Base-by-base conservation (phyloP, 441 rosid species). In the Omphalea diandra region DNA sequence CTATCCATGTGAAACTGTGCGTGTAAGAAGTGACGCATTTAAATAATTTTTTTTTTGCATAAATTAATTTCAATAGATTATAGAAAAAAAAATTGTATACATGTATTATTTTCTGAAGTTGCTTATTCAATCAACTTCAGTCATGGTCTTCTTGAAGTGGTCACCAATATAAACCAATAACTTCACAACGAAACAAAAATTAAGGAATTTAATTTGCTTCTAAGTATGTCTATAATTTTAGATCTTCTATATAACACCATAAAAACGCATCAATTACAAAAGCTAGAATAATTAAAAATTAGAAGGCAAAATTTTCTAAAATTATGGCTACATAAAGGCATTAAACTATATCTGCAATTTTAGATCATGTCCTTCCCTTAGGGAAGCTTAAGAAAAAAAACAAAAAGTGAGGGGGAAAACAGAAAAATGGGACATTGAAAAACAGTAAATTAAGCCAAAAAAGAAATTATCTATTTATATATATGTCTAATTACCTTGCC, bases 401-500 rank as follows among this genome's bases (percentile, higher is more conserved):
- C 40, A 22, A 36, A 46, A 71, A 47, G 14, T 8, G n/a, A 59
- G 46, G 24, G 33, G 17, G 24, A 59, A 47, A 56, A 29, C n/a
- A n/a, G 20, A n/a, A 54, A 59, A 43, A 44, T 29, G 38, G 40
- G 59, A 47, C 73, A 26, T 11, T 41, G 47, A 50, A 53, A 46
- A 20, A 46, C 52, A 32, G 62, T 43, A 67, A 26, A 63, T 26
- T 20, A 22, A 2, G 64, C 63, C 63, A 54, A 64, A 75, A 72
- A 20, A 7, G 1, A 36, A 17, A 0, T 4, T 20, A 2, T 14
- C 26, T 20, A 12, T 12, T 31, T 70, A 59, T 24, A 68, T 64
- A 66, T 60, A 29, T 44, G 36, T 49, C 84, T 85, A 86, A 77
- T n/a, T n/a, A n/a, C 85, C 83, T 85, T 89, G 84, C 91, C 97